Conservation (phyloP, 768 basidiomycete species). For the Strobilomyces confusus region DNA sequence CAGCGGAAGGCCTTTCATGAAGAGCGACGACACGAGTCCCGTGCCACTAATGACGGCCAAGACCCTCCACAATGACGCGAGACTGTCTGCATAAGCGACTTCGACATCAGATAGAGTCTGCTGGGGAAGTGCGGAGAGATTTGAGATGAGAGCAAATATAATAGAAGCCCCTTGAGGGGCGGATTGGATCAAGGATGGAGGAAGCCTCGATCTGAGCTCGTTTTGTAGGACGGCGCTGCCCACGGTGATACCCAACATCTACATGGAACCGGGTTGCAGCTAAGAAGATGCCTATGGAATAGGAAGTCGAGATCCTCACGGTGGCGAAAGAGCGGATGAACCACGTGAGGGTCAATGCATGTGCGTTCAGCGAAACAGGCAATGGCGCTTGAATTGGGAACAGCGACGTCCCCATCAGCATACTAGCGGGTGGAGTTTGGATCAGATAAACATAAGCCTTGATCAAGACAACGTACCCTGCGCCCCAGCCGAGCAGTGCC, state of each 20-base stretch:
- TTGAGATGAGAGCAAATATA: slow-evolving; percentile 44
- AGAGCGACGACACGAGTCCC: slow-evolving; percentile 5
- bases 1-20: slow-evolving; percentile 7
- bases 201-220: slow-evolving; percentile 39
- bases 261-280: too few relatives aligned
- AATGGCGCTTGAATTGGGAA: slow-evolving; percentile 50
- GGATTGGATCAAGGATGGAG: slow-evolving; percentile 32
- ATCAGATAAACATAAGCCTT: too few relatives aligned
- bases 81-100: slow-evolving; percentile 38
- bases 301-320: slow-evolving; percentile 16
- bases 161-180: slow-evolving; percentile 40
- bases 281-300: background rate
- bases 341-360: slow-evolving; percentile 41
- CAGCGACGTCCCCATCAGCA: too few relatives aligned
- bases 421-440: too few relatives aligned
- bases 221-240: slow-evolving; percentile 49
- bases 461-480: slow-evolving; percentile 1
- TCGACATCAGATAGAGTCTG: slow-evolving; percentile 34
- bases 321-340: slow-evolving; percentile 36
- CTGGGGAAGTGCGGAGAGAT: slow-evolving; percentile 32
- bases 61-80: slow-evolving; percentile 40
- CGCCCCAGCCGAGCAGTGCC: background rate
- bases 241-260: slow-evolving; percentile 50
- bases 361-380: slow-evolving; percentile 36
- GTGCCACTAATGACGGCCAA: slow-evolving; percentile 33